These are phyloP conservation scores for Misopates orontium DNA, from an alignment of 257 asterid genomes.

Conservation along the genomic window DNA sequence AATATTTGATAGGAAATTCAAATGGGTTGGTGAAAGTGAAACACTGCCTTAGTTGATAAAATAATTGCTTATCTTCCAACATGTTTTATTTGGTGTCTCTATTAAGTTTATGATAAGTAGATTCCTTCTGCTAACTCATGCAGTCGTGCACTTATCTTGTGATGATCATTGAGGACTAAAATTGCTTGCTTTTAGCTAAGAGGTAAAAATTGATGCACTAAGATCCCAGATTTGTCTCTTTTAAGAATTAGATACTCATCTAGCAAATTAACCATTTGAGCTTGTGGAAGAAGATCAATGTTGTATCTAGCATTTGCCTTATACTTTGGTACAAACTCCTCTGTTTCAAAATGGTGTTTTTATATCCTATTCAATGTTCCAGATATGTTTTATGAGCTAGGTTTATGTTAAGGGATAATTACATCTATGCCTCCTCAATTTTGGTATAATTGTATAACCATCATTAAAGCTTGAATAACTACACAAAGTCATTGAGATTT, in stretches of 20 bases:
- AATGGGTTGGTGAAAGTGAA: conserved; percentile 22
- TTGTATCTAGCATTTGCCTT: not conserved
- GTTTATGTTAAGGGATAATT: not conserved
- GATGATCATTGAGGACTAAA: conserved; percentile 1
- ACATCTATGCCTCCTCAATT: not conserved
- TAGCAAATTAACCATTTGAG: not conserved
- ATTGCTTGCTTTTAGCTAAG: conserved; percentile 8
- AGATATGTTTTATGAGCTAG: too few relatives aligned
- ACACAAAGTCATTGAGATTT: too few relatives aligned
- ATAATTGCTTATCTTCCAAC: conserved; percentile 19
- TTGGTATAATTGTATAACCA: not conserved
- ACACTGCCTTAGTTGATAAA: not conserved
- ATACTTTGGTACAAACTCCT: too few relatives aligned
- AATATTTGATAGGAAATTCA: not conserved
- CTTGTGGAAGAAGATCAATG: not conserved
- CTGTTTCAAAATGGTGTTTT: too few relatives aligned
- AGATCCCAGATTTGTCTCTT: conserved; percentile 11
- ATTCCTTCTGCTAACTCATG: conserved; percentile 11
- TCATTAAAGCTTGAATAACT: too few relatives aligned
- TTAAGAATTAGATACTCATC: not conserved
- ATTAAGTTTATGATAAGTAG: conserved; percentile 9
- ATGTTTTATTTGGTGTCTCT: conserved; percentile 15
- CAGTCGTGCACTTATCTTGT: conserved; percentile 16
- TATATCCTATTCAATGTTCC: too few relatives aligned
- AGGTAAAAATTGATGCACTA: conserved; percentile 7